Evolutionary conservation across 140 eudicot species (phyloP).

Genomic region (Bidens hawaiensis): DNA sequence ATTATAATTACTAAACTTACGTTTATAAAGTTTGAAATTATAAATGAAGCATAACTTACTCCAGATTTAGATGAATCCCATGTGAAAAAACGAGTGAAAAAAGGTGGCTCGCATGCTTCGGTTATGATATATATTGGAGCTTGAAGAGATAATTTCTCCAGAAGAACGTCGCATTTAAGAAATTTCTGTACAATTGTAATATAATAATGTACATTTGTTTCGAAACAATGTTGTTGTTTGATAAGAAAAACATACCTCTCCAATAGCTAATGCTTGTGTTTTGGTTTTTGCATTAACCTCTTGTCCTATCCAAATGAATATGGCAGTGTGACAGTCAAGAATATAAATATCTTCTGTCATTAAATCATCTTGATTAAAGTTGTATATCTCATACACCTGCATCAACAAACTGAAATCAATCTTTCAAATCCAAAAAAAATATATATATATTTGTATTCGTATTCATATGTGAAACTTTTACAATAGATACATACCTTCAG

Average conservation of each 20-base stretch:
- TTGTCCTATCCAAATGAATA: constrained; percentile 75
- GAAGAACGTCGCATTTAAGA: constrained; percentile 37
- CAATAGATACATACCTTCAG: constrained; percentile 48
- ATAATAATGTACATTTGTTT: not conserved
- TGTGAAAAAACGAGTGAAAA: constrained; percentile 60
- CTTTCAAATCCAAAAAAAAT: not conserved
- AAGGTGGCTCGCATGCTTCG: constrained; percentile 69
- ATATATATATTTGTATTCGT: not conserved
- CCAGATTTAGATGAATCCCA: constrained; percentile 58
- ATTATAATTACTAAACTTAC: not conserved
- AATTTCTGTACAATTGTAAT: constrained; percentile 43
- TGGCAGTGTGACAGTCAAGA: constrained; percentile 50
- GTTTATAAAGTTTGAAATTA: not conserved
- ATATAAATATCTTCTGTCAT: constrained; percentile 70
- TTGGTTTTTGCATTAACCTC: constrained; percentile 46
- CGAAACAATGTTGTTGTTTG: not conserved
- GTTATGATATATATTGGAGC: constrained; percentile 51
- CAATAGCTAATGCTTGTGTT: constrained; percentile 46
- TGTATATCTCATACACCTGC: constrained; percentile 71
- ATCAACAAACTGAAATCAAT: constrained; percentile 5
- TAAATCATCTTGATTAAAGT: constrained; percentile 73
- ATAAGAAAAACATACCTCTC: constrained; percentile 33
- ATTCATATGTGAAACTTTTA: not conserved
- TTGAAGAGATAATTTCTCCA: constrained; percentile 35
- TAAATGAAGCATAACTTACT: constrained; percentile 32